Percentiles rank a stretch among this genome's conserved stretches.
Evolutionary conservation across 2,329 filamentous ascomycete species (phyloP).

Genomic region (Pseudogymnoascus pannorum): DNA sequence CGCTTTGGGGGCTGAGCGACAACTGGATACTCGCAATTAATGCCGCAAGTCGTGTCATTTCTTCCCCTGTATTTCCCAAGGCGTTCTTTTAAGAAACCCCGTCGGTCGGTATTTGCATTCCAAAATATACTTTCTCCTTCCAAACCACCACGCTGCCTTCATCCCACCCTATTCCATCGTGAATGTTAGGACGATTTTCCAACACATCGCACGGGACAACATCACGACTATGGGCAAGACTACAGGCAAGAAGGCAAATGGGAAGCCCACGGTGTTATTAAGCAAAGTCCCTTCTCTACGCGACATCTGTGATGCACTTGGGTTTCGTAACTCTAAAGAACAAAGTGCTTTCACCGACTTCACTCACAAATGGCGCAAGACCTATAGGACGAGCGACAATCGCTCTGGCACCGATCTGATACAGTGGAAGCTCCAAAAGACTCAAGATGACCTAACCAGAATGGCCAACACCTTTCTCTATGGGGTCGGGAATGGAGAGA

Average conservation of each 20-base stretch:
- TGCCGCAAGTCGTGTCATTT: not conserved
- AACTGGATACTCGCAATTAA: not conserved
- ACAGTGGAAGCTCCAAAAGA: constrained; percentile 12
- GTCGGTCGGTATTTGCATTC: not conserved
- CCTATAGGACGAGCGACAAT: constrained; percentile 10
- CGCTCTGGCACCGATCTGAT: constrained; percentile 7
- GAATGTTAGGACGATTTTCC: not conserved
- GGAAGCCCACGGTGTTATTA: not conserved
- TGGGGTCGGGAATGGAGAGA: constrained; percentile 12
- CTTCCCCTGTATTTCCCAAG: not conserved
- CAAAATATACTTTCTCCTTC: constrained; percentile 1
- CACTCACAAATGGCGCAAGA: constrained; percentile 14
- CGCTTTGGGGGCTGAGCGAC: not conserved
- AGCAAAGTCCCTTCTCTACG: constrained; percentile 16
- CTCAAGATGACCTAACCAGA: constrained; percentile 11
- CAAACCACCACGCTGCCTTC: not conserved
- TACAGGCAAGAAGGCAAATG: not conserved
- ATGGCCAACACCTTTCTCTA: constrained; percentile 16
- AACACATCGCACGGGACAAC: not conserved
- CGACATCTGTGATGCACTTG: constrained; percentile 14
- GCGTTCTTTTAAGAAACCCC: not conserved
- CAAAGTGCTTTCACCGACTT: constrained; percentile 14
- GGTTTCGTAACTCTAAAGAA: constrained; percentile 18
- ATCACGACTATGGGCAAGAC: not conserved
- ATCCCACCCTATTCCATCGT: not conserved